These are phyloP conservation scores for Fraxinus pennsylvanica DNA, from an alignment of 257 asterid species.

Conservation along the genomic window DNA sequence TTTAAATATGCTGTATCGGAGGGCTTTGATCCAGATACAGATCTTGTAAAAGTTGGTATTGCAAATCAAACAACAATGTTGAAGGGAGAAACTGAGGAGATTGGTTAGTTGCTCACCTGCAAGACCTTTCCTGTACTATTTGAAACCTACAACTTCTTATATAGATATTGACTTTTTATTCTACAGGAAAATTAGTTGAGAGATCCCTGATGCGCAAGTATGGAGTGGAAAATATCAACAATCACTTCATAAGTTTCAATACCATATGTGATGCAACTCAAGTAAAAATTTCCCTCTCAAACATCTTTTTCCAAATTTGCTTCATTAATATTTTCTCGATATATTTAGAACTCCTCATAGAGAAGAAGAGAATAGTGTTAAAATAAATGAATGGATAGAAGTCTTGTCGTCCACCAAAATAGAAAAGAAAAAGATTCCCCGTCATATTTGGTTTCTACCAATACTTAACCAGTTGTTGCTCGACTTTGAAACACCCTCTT, in stretches of 20 bases:
- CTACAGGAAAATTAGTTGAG: slow-evolving; percentile 49
- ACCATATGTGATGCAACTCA: slow-evolving; percentile 65
- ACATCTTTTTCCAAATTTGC: background rate
- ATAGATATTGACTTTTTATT: slow-evolving; percentile 20
- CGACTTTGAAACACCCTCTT: slow-evolving; percentile 14
- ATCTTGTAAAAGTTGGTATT: too few species aligned
- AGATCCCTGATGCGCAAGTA: slow-evolving; percentile 54
- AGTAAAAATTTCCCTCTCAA: slow-evolving; percentile 26
- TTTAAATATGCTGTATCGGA: too few species aligned
- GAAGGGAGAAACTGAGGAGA: too few species aligned
- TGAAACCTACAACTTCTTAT: background rate
- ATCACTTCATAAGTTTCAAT: slow-evolving; percentile 58
- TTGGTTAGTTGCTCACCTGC: background rate
- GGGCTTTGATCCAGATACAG: too few species aligned
- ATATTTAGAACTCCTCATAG: background rate
- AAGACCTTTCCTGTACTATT: slow-evolving; percentile 15
- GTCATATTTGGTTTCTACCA: background rate
- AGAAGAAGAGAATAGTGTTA: background rate
- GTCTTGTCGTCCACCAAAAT: background rate
- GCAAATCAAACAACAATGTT: too few species aligned
- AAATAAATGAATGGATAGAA: background rate
- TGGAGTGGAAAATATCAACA: slow-evolving; percentile 54
- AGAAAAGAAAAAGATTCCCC: background rate
- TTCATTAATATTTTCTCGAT: background rate
- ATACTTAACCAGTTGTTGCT: background rate